These are phyloP conservation scores for Anthostomella pinea DNA, from an alignment of 2,329 filamentous ascomycete species.

Conservation along the genomic window DNA sequence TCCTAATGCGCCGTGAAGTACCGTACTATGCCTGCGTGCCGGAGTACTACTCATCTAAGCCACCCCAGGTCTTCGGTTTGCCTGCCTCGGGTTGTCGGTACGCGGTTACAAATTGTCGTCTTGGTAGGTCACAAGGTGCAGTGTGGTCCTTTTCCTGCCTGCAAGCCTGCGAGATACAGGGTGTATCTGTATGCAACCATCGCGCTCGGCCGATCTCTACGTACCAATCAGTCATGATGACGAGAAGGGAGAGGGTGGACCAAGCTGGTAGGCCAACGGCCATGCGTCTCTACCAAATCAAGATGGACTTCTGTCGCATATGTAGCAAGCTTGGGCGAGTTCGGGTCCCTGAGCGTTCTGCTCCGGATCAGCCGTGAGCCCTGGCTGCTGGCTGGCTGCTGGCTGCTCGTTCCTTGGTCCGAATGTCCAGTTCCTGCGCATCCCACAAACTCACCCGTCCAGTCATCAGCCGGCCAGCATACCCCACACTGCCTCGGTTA, in stretches of 20 bases:
- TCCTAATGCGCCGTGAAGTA: not conserved
- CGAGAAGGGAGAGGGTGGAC: not conserved
- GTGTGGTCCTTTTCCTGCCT: too few relatives aligned
- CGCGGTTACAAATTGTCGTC: too few relatives aligned
- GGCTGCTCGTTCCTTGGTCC: constrained; percentile 5
- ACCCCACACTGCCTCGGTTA: constrained; percentile 30
- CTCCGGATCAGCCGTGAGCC: constrained; percentile 28
- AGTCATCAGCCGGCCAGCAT: constrained; percentile 21
- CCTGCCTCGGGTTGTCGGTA: too few relatives aligned
- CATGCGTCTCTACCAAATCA: constrained; percentile 12
- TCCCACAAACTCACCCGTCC: constrained; percentile 11
- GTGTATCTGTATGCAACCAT: too few relatives aligned
- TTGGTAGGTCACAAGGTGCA: too few relatives aligned
- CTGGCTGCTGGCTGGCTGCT: constrained; percentile 16
- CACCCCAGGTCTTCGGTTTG: too few relatives aligned
- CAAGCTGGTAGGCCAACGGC: not conserved
- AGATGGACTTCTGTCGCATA: constrained; percentile 14
- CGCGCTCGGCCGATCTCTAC: not conserved
- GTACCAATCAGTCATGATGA: not conserved
- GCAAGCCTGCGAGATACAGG: too few relatives aligned
- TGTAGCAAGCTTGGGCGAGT: constrained; percentile 12
- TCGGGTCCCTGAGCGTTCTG: constrained; percentile 25
- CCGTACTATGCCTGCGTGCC: not conserved
- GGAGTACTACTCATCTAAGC: not conserved
- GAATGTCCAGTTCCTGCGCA: constrained; percentile 26